A percentile compares a stretch with the other conserved stretches of the same genome.
phyloP scores from a whole-genome alignment of 1,284 basidiomycete species.

The Phlebopus sp. region DNA sequence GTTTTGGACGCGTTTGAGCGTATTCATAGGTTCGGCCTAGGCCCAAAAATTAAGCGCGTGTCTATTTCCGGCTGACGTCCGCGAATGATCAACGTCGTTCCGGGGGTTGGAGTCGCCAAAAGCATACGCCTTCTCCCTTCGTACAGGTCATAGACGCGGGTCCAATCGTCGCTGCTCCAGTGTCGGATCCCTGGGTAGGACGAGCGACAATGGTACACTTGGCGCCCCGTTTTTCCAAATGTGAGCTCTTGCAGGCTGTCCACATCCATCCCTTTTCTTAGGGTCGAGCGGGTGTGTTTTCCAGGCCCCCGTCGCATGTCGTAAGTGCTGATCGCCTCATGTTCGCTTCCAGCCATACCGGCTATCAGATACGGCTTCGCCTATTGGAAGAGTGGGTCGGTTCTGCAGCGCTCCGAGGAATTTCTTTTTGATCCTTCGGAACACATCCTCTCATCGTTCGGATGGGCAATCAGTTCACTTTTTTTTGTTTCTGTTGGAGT shows the following conservation, averaged over 20 bases:
- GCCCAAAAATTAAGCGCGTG: too few relatives aligned
- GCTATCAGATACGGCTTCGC: not conserved
- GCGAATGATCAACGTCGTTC: not conserved
- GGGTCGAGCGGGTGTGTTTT: not conserved
- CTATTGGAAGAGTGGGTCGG: too few relatives aligned
- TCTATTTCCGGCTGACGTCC: conserved; percentile 2
- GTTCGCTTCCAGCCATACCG: not conserved
- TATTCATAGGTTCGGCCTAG: not conserved
- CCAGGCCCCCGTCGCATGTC: not conserved
- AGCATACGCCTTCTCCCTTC: not conserved
- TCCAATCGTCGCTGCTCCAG: not conserved
- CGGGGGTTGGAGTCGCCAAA: not conserved
- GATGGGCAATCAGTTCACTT: too few relatives aligned
- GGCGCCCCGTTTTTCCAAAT: not conserved
- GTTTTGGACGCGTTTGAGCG: not conserved
- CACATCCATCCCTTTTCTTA: not conserved
- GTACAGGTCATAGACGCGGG: not conserved
- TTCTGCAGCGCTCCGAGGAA: not conserved
- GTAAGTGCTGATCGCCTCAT: conserved; percentile 1
- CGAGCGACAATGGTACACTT: not conserved
- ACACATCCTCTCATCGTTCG: not conserved
- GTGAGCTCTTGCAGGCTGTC: not conserved
- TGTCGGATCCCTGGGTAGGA: too few relatives aligned
- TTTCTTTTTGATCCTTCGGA: not conserved
- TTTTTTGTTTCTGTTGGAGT: too few relatives aligned